Base-by-base conservation (phyloP, 2,329 filamentous ascomycete species). In the Rhexocercosporidium sp. region DNA sequence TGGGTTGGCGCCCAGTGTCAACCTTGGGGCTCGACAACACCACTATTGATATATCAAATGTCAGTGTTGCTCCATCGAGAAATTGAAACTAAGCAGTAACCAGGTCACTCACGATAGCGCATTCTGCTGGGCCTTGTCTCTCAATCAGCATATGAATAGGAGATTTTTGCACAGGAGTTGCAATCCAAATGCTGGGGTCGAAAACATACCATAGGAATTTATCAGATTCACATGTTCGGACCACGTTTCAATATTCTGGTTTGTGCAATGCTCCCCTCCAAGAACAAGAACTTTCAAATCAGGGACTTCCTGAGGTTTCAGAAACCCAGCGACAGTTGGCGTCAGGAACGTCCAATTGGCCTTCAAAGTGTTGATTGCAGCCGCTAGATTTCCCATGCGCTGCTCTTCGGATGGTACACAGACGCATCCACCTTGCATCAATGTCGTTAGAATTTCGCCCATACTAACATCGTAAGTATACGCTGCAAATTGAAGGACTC, bases 231-330 rank as follows among this genome's bases (percentile, higher is more conserved):
- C 76, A 37, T 74, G 46, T 62, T 68, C 41, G 14, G 77, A 75
- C 80, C 81, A 82, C 3, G 71, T 77, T 7, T 75, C 72, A 56
- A 81, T 72, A 65, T 80, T 76, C 25, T 86, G 80, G 85, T 85
- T 51, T 47, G 96, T 29, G 16, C 16, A 46, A 18, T 66, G 51
- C 60, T 74, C 73, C 1, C 73, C 73, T 14, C 71, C 71, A 2
- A 73, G 46, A 7, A 60, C 46, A n/a, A 74, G 44, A 18, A 53
- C 63, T 37, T 68, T 59, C 18, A 74, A 34, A 16, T 6, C 74
- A 66, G 74, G 79, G 9, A 75, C 39, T 64, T 68, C 39, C 14
- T 75, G 76, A 75, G 80, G 81, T 5, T 71, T 74, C 4, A 77
- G 71, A 51, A 81, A 44, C 16, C 37, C 59, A 8, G 67, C 68